phyloP scores from a whole-genome alignment of 2,329 filamentous ascomycete genomes.

The Hymenoscyphus infarciens region DNA sequence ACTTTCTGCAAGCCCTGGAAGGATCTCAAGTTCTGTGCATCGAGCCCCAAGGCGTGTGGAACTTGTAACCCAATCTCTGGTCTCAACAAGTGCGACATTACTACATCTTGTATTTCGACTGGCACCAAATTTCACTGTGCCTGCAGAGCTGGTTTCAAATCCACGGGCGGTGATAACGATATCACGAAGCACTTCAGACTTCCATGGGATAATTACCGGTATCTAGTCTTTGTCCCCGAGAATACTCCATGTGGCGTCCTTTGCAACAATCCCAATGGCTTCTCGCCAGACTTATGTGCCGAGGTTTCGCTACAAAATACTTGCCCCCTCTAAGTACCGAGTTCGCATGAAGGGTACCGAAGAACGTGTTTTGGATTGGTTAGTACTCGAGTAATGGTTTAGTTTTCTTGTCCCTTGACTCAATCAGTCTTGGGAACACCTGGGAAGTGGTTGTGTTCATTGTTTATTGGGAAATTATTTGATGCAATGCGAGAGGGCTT shows the following conservation, averaged over 20 bases:
- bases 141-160: constrained; percentile 5
- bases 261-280: constrained; percentile 1
- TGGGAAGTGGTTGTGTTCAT: not conserved
- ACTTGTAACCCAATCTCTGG: constrained; percentile 7
- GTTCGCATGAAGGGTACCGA: not conserved
- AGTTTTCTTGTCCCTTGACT: not conserved
- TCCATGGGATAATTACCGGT: constrained; percentile 1
- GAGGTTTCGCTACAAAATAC: constrained; percentile 5
- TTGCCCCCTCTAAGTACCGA: not conserved
- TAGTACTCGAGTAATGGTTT: not conserved
- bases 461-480: not conserved
- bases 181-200: constrained; percentile 5
- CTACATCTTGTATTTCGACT: constrained; percentile 7
- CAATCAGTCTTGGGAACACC: not conserved
- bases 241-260: not conserved
- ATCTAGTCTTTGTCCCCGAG: constrained; percentile 5
- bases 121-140: constrained; percentile 8
- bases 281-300: constrained; percentile 7
- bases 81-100: constrained; percentile 10
- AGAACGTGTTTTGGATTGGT: not conserved
- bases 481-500: not conserved
- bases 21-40: constrained; percentile 1
- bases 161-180: not conserved
- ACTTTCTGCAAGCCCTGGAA: constrained; percentile 7
- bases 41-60: not conserved